phyloP scores from a whole-genome alignment of 2,329 filamentous ascomycete genomes.

The Bipolaris zeicola region DNA sequence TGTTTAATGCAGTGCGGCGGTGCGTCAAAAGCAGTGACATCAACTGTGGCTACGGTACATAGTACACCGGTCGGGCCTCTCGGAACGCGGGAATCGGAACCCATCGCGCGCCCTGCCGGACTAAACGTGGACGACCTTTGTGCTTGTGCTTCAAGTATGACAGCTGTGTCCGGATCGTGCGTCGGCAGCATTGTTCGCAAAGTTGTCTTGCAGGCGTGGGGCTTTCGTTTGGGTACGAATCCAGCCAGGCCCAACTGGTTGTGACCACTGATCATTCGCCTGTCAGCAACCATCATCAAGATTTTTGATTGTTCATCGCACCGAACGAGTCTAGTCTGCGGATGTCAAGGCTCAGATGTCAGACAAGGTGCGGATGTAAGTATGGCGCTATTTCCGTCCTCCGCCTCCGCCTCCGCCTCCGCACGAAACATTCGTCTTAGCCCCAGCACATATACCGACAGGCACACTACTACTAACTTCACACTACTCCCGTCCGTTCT shows the following conservation, averaged over 20 bases:
- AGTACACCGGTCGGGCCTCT: constrained; percentile 16
- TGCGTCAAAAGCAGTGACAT: constrained; percentile 32
- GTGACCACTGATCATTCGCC: not conserved
- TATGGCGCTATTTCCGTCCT: not conserved
- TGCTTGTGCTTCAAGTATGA: constrained; percentile 6
- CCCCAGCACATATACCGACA: not conserved
- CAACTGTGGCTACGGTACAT: constrained; percentile 21
- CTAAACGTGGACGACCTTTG: constrained; percentile 19
- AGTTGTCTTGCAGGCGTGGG: constrained; percentile 2
- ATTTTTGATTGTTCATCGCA: not conserved
- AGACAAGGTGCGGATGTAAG: not conserved
- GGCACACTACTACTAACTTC: no score
- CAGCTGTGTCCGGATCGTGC: constrained; percentile 2
- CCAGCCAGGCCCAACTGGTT: not conserved
- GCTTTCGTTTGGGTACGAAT: constrained; percentile 22
- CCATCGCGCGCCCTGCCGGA: constrained; percentile 21
- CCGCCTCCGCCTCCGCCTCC: not conserved
- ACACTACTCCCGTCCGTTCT: not conserved
- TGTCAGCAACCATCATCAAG: not conserved
- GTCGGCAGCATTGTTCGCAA: constrained; percentile 16
- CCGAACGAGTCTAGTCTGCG: not conserved
- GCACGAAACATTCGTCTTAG: not conserved
- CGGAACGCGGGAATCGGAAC: constrained; percentile 20
- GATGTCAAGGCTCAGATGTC: not conserved
- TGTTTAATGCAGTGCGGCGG: constrained; percentile 30